Conservation (phyloP, 345 rosid species). For the Gossypium arboreum region DNA sequence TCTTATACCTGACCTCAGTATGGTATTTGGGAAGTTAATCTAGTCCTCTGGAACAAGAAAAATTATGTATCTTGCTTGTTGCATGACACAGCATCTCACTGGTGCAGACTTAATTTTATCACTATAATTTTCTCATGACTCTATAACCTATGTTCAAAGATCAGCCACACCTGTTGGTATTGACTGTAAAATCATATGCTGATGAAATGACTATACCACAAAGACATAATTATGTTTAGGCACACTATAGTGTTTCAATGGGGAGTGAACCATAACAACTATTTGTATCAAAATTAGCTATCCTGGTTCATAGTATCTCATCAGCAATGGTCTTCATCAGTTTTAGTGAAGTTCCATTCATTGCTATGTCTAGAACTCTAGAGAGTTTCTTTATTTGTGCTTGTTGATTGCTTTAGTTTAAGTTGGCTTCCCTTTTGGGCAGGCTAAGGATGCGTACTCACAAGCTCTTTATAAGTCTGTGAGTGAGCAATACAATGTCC, state of each 20-base stretch:
- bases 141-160: not conserved
- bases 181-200: not conserved
- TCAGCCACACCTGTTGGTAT: not conserved
- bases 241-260: not conserved
- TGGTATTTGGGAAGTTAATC: not conserved
- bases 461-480: constrained; percentile 54
- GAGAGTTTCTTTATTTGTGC: not conserved
- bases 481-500: constrained; percentile 58
- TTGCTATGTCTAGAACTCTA: constrained; percentile 1
- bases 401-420: constrained; percentile 14
- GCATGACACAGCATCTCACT: not conserved
- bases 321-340: not conserved
- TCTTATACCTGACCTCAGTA: not conserved
- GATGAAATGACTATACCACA: constrained; percentile 3
- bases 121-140: not conserved
- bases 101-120: not conserved
- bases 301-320: not conserved
- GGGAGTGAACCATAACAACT: not conserved
- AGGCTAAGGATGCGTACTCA: constrained; percentile 69
- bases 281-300: not conserved
- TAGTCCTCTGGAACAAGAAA: not conserved
- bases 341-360: not conserved
- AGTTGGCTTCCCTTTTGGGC: constrained; percentile 25
- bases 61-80: not conserved
- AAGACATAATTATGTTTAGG: not conserved